A percentile compares a stretch with the other conserved stretches of the same genome.
Evolutionary conservation across 75 land plant species (phyloP).

Genomic region (Larix kaempferi): DNA sequence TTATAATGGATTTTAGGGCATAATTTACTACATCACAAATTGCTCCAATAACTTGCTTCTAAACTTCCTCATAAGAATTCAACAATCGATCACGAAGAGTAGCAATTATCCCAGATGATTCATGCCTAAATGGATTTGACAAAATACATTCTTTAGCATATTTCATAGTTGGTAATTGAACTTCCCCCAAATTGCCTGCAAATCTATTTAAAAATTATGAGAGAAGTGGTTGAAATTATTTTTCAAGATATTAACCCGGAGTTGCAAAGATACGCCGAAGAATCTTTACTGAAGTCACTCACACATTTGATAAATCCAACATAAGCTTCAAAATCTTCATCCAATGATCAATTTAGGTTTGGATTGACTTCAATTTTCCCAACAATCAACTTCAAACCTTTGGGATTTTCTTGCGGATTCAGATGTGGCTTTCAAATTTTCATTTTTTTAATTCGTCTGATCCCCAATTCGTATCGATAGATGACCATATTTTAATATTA

Average conservation of each 20-base stretch:
- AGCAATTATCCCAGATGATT: too few relatives aligned
- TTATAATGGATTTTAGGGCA: conserved; percentile 26
- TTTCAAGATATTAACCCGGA: conserved; percentile 34
- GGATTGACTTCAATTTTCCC: too few relatives aligned
- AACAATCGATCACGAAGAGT: conserved; percentile 54
- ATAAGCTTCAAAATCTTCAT: too few relatives aligned
- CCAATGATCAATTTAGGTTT: too few relatives aligned
- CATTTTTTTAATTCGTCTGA: too few relatives aligned
- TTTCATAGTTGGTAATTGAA: conserved; percentile 58
- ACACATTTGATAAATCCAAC: conserved; percentile 47
- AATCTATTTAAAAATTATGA: conserved; percentile 63
- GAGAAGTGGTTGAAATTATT: conserved; percentile 52
- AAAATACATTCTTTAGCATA: conserved; percentile 55
- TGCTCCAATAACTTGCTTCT: conserved; percentile 67
- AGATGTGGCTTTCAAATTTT: too few relatives aligned
- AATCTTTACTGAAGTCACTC: conserved; percentile 54
- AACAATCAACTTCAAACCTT: too few relatives aligned
- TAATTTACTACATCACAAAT: conserved; percentile 59
- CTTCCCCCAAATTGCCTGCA: conserved; percentile 56
- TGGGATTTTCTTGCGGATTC: too few relatives aligned
- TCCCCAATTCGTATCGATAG: too few relatives aligned
- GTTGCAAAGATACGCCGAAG: conserved; percentile 63
- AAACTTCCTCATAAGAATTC: conserved; percentile 68
- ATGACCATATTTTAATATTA: too few relatives aligned
- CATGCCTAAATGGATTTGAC: too few relatives aligned